Percentiles rank a stretch among this genome's conserved stretches.
Conservation (phyloP, 257 asterid species). For the Przewalskia tangutica region DNA sequence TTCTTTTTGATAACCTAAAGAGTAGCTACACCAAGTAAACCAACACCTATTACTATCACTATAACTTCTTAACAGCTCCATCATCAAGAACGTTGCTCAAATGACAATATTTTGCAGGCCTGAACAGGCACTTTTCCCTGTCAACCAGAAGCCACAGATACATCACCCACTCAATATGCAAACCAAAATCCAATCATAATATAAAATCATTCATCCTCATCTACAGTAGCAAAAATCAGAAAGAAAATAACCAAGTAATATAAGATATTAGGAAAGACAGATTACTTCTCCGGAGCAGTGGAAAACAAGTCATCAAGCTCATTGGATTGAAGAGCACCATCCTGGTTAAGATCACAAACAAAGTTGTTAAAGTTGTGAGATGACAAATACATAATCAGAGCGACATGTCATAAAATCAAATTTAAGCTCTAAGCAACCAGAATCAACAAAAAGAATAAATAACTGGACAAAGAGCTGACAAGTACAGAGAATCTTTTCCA, state of each 20-base stretch:
- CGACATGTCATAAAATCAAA: not conserved
- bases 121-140: not conserved
- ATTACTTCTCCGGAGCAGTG: slow-evolving; percentile 95
- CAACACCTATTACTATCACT: not conserved
- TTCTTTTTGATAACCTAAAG: not conserved
- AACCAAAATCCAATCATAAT: not conserved
- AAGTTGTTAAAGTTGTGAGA: not conserved
- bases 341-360: slow-evolving; percentile 43
- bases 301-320: slow-evolving; percentile 96
- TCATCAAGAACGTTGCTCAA: not conserved
- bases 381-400: not conserved
- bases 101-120: not conserved
- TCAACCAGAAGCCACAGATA: not conserved
- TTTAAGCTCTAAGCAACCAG: slow-evolving; percentile 6
- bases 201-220: not conserved
- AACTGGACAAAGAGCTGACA: not conserved
- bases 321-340: slow-evolving; percentile 68
- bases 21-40: not conserved
- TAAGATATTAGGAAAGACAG: slow-evolving; percentile 6
- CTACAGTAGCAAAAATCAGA: not conserved
- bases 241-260: not conserved
- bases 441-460: not conserved
- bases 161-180: not conserved
- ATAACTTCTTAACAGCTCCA: not conserved
- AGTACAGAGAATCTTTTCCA: not conserved